Percentiles rank a stretch among this genome's conserved stretches.
Conservation (phyloP, 768 basidiomycete genomes). For the Hypholoma fasciculare region DNA sequence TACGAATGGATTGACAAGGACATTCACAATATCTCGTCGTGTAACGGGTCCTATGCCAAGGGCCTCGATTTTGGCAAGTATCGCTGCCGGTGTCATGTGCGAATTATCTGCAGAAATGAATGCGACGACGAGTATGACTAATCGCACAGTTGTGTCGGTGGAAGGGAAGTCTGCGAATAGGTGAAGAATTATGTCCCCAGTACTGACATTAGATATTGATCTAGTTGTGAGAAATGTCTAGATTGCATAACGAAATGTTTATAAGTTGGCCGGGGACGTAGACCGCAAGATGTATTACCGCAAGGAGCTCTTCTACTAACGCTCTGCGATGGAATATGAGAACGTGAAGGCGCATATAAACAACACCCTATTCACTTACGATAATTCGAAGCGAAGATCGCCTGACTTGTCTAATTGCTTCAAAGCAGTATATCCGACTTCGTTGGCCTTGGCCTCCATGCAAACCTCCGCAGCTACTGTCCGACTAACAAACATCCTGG, state of each 20-base stretch:
- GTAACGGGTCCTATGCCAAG: slow-evolving; percentile 58
- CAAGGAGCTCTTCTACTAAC: slow-evolving; percentile 65
- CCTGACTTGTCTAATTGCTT: slow-evolving; percentile 66
- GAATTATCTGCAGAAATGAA: slow-evolving; percentile 46
- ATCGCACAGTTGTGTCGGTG: slow-evolving; percentile 56
- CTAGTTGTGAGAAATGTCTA: slow-evolving; percentile 74
- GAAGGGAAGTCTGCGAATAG: slow-evolving; percentile 71
- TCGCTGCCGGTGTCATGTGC: slow-evolving; percentile 28
- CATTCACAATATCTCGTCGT: slow-evolving; percentile 55
- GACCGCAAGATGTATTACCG: slow-evolving; percentile 38
- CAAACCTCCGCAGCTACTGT: slow-evolving; percentile 84
- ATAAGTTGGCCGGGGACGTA: background rate
- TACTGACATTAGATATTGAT: slow-evolving; percentile 52
- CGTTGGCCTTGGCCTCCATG: slow-evolving; percentile 77
- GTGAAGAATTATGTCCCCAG: slow-evolving; percentile 54
- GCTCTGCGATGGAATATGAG: slow-evolving; percentile 27
- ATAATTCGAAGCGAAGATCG: slow-evolving; percentile 65
- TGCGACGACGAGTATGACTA: slow-evolving; percentile 72
- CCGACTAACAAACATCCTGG: slow-evolving; percentile 79
- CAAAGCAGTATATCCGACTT: slow-evolving; percentile 66
- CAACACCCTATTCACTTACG: slow-evolving; percentile 38
- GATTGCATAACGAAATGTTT: slow-evolving; percentile 8
- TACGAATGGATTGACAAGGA: slow-evolving; percentile 70
- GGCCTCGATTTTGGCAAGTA: slow-evolving; percentile 53
- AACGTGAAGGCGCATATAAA: slow-evolving; percentile 5